Conservation (phyloP, 1,284 basidiomycete genomes). For the Leccinum fallax region DNA sequence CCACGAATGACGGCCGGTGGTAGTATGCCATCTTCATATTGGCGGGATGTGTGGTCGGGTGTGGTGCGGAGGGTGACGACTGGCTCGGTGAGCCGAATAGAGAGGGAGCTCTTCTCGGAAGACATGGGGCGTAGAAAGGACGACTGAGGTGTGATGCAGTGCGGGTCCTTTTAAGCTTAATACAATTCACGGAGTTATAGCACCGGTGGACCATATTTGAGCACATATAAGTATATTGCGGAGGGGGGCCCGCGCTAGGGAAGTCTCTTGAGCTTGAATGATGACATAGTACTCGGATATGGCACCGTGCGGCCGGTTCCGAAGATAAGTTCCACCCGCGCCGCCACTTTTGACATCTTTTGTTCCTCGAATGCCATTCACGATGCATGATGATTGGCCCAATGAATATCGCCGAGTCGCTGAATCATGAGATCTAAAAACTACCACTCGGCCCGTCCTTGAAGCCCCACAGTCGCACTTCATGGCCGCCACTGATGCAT, state of each 20-base stretch:
- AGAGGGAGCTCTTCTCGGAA: constrained; percentile 43
- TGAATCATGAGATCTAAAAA: background rate
- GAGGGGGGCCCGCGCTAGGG: background rate
- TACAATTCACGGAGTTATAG: background rate
- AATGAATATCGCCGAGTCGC: background rate
- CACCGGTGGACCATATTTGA: background rate
- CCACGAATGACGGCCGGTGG: constrained; percentile 85
- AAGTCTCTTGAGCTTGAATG: background rate
- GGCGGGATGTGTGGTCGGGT: constrained; percentile 45
- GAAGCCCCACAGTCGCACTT: background rate
- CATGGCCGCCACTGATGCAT: constrained; percentile 8
- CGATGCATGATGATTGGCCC: no score
- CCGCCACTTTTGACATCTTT: background rate
- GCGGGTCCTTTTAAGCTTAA: constrained; percentile 6
- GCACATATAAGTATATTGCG: no score
- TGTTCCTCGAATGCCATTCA: background rate
- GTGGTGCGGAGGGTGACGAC: constrained; percentile 71
- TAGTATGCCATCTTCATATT: constrained; percentile 46
- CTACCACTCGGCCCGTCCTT: background rate
- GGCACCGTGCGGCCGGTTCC: constrained; percentile 1
- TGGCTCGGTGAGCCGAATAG: constrained; percentile 79
- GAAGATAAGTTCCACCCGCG: constrained; percentile 8
- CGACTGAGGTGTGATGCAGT: background rate
- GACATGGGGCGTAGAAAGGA: constrained; percentile 8
- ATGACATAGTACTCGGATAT: background rate